Conservation (phyloP, 306 rosid species). For the Dryas alaskensis region DNA sequence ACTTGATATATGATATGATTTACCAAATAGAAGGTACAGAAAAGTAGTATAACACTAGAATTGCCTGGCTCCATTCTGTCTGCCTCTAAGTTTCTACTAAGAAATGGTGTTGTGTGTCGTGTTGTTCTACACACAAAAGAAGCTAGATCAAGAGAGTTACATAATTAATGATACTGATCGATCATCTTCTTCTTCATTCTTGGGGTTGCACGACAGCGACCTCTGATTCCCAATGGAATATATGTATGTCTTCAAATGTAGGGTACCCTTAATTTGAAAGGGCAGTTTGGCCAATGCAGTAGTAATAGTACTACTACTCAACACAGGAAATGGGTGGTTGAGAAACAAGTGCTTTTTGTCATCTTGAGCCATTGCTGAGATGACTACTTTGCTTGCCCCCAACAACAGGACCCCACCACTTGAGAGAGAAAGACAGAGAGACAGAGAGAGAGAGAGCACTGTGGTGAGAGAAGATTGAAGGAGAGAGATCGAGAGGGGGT, state of each 20-base stretch:
- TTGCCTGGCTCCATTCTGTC: constrained; percentile 84
- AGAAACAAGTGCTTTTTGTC: constrained; percentile 26
- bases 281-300: constrained; percentile 27
- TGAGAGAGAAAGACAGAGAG: background rate
- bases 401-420: constrained; percentile 26
- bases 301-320: background rate
- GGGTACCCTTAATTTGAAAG: constrained; percentile 15
- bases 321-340: constrained; percentile 25
- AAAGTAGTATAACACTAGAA: constrained; percentile 27
- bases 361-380: constrained; percentile 26
- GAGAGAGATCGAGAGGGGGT: background rate
- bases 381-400: constrained; percentile 13
- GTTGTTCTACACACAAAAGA: constrained; percentile 9
- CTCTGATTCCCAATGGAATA: constrained; percentile 12
- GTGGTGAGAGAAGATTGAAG: background rate
- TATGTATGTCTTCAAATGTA: constrained; percentile 13
- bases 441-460: constrained; percentile 9
- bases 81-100: constrained; percentile 39
- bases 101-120: background rate
- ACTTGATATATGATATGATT: background rate
- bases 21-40: constrained; percentile 12
- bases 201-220: constrained; percentile 24
- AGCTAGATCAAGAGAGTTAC: constrained; percentile 15
- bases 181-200: constrained; percentile 7
- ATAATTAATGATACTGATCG: constrained; percentile 11